Evolutionary conservation across 1,284 basidiomycete genomes (phyloP).

Genomic region (Puccinia novopanici): DNA sequence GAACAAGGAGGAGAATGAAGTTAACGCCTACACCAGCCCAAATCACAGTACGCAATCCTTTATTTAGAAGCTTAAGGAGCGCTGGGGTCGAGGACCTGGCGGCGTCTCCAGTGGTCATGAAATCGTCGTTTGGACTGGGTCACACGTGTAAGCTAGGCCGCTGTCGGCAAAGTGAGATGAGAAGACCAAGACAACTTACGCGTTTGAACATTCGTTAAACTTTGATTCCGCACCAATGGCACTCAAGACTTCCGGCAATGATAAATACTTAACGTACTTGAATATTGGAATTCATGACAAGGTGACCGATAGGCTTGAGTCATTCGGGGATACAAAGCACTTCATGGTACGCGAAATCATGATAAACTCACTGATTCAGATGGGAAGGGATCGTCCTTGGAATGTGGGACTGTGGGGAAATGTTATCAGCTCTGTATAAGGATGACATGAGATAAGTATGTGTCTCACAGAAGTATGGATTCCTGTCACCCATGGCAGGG

Average conservation of each 20-base stretch:
- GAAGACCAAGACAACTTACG: conserved; percentile 26
- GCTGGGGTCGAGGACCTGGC: conserved; percentile 34
- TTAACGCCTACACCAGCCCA: conserved; percentile 47
- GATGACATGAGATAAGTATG: neutral
- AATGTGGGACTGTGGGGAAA: neutral
- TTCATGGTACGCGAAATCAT: neutral
- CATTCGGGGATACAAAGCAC: neutral
- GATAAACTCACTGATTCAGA: conserved; percentile 34
- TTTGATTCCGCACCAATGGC: conserved; percentile 42
- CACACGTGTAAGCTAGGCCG: neutral
- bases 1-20: neutral
- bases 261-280: conserved; percentile 42
- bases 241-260: conserved; percentile 18
- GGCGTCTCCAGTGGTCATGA: conserved; percentile 42
- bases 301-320: neutral
- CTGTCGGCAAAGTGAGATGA: neutral
- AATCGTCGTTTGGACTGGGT: conserved; percentile 21
- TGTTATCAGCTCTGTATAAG: neutral
- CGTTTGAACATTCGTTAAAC: conserved; percentile 41
- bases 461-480: conserved; percentile 45
- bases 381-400: conserved; percentile 19
- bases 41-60: conserved; percentile 47
- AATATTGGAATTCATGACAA: neutral
- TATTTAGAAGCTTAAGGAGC: conserved; percentile 39
- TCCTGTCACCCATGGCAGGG: conserved; percentile 27